Conservation (phyloP, 257 asterid species). For the Solanum sitiens region DNA sequence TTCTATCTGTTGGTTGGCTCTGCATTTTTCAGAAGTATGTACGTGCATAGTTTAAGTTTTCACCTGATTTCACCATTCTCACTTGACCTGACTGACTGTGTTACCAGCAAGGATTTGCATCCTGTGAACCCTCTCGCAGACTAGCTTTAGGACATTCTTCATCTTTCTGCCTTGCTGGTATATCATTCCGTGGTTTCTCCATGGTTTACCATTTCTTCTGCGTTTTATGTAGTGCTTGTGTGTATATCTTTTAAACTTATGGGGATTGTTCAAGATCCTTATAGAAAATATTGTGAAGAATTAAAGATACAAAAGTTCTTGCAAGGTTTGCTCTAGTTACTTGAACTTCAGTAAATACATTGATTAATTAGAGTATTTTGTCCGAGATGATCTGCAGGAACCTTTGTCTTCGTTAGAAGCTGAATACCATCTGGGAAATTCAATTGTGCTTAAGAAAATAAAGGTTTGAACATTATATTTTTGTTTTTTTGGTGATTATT, state of each 20-base stretch:
- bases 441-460: conserved; percentile 75
- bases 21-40: background rate
- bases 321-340: background rate
- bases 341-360: background rate
- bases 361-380: background rate
- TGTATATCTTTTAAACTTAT: background rate
- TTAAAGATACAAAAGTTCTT: background rate
- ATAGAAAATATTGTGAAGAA: background rate
- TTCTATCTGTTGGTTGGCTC: background rate
- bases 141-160: background rate
- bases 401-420: conserved; percentile 67
- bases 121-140: background rate
- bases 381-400: conserved; percentile 43
- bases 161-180: background rate
- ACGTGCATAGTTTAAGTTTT: background rate
- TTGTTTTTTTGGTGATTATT: background rate
- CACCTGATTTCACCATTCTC: background rate
- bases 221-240: background rate
- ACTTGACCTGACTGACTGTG: background rate
- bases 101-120: background rate
- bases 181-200: background rate
- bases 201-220: background rate
- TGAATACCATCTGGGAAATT: conserved; percentile 80
- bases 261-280: background rate
- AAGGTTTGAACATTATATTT: conserved; percentile 35